A percentile compares a stretch with the other conserved stretches of the same genome.
These are phyloP conservation scores for Lithospermum erythrorhizon DNA, from an alignment of 257 asterid genomes.

Conservation along the genomic window DNA sequence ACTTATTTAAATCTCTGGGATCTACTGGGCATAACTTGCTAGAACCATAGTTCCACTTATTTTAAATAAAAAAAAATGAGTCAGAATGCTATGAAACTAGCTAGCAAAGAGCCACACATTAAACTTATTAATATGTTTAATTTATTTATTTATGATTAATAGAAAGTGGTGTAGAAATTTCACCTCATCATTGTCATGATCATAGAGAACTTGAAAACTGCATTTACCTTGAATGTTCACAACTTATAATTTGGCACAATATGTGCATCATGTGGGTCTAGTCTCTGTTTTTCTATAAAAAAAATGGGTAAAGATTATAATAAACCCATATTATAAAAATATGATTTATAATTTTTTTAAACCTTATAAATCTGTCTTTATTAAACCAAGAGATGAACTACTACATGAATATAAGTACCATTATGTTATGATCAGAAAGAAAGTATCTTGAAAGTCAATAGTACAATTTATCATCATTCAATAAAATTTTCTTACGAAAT, in stretches of 20 bases:
- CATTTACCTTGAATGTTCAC: constrained; percentile 38
- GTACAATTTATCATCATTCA: no score
- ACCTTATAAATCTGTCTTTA: no score
- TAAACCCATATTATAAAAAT: no score
- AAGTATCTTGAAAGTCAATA: no score
- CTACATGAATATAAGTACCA: no score
- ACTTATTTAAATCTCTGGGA: background rate
- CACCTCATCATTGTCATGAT: constrained; percentile 47
- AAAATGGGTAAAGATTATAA: background rate
- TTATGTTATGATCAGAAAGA: no score
- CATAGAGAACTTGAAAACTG: constrained; percentile 49
- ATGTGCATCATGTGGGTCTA: constrained; percentile 59
- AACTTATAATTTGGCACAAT: constrained; percentile 43
- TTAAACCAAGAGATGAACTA: no score
- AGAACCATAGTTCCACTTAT: constrained; percentile 26
- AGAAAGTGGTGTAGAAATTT: background rate
- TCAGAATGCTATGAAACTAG: background rate
- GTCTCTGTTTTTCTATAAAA: constrained; percentile 42
- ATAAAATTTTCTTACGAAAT: no score
- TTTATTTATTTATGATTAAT: no score
- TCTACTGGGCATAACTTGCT: constrained; percentile 51
- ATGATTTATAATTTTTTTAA: no score
- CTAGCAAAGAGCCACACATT: no score
- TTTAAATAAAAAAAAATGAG: constrained; percentile 1
- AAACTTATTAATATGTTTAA: no score